Base-by-base conservation (phyloP, 345 rosid species). In the Turnera subulata region DNA sequence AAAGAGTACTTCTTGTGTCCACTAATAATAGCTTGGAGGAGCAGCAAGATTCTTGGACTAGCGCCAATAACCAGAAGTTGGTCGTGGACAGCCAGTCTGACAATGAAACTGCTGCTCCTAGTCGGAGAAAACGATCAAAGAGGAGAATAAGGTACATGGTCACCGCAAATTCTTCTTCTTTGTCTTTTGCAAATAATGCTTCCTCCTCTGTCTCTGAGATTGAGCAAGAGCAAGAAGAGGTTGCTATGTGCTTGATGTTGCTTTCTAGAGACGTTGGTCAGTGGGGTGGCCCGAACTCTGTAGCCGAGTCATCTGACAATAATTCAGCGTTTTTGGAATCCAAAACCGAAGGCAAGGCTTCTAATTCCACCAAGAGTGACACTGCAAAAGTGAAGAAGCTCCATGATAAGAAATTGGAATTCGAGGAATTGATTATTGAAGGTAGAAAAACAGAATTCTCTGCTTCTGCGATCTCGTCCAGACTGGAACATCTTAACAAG, bases 191-290 rank as follows among this genome's bases (percentile, higher is more conserved):
- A 39, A 70, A 70, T 54, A 50, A 55, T 66, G 71, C 42, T 35
- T 66, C 78, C 11, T 76, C 85, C 14, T 80, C 80, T 21, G 72
- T 67, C 35, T 78, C 86, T 42, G 81, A 71, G 71, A 67, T 48
- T 42, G 84, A 78, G 55, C 78, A 72, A 69, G 91, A 84, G 62
- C 77, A 74, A 66, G 81, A 82, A 62, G 84, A 80, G 63, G 78
- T 73, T 61, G 92, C 88, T 24, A 55, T 76, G 69, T 76, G 86
- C 58, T 65, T 85, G 63, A 82, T 85, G 76, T 61, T 85, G 86
- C 77, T 85, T 46, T 85, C 91, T 4, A 85, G 84, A 61, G 88
- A 78, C 64, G 73, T 60, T 51, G 60, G 67, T 40, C 37, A 53
- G 10, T 42, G 75, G 61, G 67, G 46, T 58, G 58, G 63, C 23